Evolutionary conservation across 495 filamentous ascomycete species (phyloP).

Genomic region (Sabuloglossum arenarium): DNA sequence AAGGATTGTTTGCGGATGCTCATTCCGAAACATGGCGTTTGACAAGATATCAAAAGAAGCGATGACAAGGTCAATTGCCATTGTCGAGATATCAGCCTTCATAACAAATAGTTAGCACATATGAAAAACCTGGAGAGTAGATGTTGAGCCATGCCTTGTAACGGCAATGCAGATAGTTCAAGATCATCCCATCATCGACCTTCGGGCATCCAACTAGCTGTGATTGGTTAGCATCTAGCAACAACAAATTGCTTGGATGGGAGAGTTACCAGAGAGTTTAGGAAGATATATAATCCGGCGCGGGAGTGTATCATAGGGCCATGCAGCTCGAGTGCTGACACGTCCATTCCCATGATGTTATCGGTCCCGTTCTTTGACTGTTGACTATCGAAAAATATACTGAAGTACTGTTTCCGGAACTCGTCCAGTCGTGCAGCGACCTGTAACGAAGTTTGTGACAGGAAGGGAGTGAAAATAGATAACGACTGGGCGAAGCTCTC

Average conservation of each 20-base stretch:
- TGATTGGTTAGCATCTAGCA: neutral
- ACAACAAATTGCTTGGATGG: neutral
- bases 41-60: constrained; percentile 78
- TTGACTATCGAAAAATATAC: constrained; percentile 27
- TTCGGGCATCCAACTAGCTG: constrained; percentile 65
- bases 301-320: constrained; percentile 52
- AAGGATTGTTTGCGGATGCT: constrained; percentile 47
- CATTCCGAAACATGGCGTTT: constrained; percentile 63
- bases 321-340: constrained; percentile 9
- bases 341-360: constrained; percentile 3
- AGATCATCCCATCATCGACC: constrained; percentile 58
- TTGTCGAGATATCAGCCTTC: constrained; percentile 51
- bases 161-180: constrained; percentile 60
- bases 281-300: constrained; percentile 79
- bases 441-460: constrained; percentile 26
- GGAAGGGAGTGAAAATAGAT: constrained; percentile 28
- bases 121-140: neutral
- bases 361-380: constrained; percentile 18
- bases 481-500: constrained; percentile 26
- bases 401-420: constrained; percentile 21
- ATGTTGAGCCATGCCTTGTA: constrained; percentile 36
- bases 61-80: constrained; percentile 60
- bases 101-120: neutral
- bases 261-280: constrained; percentile 53
- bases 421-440: constrained; percentile 28